These are phyloP conservation scores for Aspergillus sp. DNA, from an alignment of 2,329 filamentous ascomycete species.

Conservation along the genomic window DNA sequence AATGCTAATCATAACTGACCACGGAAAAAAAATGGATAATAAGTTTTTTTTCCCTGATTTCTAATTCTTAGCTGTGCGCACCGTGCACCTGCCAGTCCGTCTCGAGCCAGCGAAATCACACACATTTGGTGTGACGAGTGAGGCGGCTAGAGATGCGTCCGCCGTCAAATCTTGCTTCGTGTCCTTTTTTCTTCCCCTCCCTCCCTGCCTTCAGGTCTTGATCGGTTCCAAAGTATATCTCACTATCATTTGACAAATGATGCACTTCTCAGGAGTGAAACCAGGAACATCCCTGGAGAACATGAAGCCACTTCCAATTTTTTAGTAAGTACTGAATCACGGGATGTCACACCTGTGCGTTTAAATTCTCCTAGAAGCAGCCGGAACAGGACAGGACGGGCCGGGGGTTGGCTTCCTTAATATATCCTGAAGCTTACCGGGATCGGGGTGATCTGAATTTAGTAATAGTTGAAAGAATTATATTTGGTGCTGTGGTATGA, in stretches of 20 bases:
- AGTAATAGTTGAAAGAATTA: neutral
- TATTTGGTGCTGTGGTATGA: neutral
- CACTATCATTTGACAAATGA: neutral
- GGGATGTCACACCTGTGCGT: neutral
- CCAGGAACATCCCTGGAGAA: neutral
- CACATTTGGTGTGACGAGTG: conserved; percentile 4
- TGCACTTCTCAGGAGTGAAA: neutral
- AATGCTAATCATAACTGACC: conserved; percentile 9
- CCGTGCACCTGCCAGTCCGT: neutral
- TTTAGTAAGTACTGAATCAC: neutral
- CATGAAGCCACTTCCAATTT: neutral
- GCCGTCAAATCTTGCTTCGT: neutral
- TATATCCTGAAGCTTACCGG: neutral
- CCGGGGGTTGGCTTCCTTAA: neutral
- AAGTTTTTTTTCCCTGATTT: neutral
- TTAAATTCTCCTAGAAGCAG: neutral
- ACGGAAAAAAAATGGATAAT: neutral
- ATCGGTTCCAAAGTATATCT: neutral
- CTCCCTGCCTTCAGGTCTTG: neutral
- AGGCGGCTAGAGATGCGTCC: neutral
- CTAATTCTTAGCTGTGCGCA: neutral
- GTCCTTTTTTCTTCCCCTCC: neutral
- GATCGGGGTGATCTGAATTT: neutral
- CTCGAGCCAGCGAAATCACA: conserved; percentile 1
- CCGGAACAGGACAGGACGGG: neutral